phyloP scores from a whole-genome alignment of 1,284 basidiomycete genomes.

The Rhodotorula sp. region DNA sequence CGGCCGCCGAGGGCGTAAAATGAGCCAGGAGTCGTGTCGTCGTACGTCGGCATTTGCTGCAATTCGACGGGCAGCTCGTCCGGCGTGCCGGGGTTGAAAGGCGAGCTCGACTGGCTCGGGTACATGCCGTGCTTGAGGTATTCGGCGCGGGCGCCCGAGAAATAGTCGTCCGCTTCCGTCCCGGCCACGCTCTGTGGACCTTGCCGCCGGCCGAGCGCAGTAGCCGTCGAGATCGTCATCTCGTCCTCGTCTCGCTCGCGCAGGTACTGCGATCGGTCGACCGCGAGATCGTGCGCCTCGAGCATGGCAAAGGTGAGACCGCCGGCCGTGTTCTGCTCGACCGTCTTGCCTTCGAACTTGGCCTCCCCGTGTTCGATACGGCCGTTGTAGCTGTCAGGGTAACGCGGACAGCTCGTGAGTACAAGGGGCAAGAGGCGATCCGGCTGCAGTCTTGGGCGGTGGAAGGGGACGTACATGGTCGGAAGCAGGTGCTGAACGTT shows the following conservation, averaged over 20 bases:
- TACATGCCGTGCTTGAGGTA: slow-evolving; percentile 32
- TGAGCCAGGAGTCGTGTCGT: not conserved
- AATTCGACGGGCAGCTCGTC: slow-evolving; percentile 33
- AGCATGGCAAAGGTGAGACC: slow-evolving; percentile 48
- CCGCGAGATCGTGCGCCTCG: slow-evolving; percentile 48
- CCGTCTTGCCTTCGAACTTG: slow-evolving; percentile 67
- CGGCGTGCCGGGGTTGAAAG: slow-evolving; percentile 12
- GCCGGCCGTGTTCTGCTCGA: slow-evolving; percentile 69
- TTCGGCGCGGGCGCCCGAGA: slow-evolving; percentile 18
- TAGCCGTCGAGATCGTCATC: slow-evolving; percentile 36
- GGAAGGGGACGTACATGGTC: slow-evolving; percentile 33
- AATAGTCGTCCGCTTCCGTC: slow-evolving; percentile 31
- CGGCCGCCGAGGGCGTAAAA: not conserved
- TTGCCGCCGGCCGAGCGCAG: not conserved
- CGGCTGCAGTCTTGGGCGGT: not conserved
- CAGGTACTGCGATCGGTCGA: slow-evolving; percentile 44
- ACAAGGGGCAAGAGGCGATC: too few species aligned
- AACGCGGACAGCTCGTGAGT: not conserved
- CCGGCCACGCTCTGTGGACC: slow-evolving; percentile 12
- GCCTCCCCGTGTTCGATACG: slow-evolving; percentile 61
- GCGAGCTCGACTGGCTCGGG: not conserved
- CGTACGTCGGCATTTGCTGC: slow-evolving; percentile 25
- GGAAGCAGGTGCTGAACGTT: slow-evolving; percentile 71
- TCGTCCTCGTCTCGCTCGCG: slow-evolving; percentile 45
- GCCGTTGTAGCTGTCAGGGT: slow-evolving; percentile 60